Percentiles rank a stretch among this genome's conserved stretches.
phyloP scores from a whole-genome alignment of 2,329 filamentous ascomycete genomes.

The Hypoxylon sp. region DNA sequence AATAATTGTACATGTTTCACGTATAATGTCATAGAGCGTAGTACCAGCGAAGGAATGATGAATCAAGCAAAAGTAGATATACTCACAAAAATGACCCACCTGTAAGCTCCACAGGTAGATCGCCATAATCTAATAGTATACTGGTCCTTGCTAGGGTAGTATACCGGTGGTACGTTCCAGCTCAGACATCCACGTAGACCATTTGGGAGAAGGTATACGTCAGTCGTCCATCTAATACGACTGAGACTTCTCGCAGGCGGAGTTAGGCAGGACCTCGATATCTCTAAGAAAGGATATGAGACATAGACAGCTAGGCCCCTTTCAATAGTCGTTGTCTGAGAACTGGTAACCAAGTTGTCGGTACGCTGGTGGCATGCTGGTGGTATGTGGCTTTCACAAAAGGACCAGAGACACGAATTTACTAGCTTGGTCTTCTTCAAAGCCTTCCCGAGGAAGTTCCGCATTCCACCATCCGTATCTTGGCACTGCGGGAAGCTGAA shows the following conservation, averaged over 20 bases:
- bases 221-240: not conserved
- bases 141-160: not conserved
- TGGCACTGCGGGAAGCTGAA: not conserved
- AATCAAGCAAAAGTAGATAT: not conserved
- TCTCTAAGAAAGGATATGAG: not conserved
- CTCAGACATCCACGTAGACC: not conserved
- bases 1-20: not conserved
- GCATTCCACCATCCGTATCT: not conserved
- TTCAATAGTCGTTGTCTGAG: not conserved
- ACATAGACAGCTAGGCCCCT: not conserved
- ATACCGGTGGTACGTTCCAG: not conserved
- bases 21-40: not conserved
- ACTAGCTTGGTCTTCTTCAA: not conserved
- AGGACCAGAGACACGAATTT: not conserved
- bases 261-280: not conserved
- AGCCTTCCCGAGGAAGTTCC: not conserved
- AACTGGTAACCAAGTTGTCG: not conserved
- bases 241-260: not conserved
- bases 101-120: not conserved
- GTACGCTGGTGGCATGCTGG: not conserved
- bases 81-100: not conserved
- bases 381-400: not conserved
- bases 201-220: not conserved
- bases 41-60: not conserved
- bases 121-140: not conserved